Percentiles rank a stretch among this genome's conserved stretches.
phyloP scores from a whole-genome alignment of 352 stramenopile species.

The Phytophthora ramorum region DNA sequence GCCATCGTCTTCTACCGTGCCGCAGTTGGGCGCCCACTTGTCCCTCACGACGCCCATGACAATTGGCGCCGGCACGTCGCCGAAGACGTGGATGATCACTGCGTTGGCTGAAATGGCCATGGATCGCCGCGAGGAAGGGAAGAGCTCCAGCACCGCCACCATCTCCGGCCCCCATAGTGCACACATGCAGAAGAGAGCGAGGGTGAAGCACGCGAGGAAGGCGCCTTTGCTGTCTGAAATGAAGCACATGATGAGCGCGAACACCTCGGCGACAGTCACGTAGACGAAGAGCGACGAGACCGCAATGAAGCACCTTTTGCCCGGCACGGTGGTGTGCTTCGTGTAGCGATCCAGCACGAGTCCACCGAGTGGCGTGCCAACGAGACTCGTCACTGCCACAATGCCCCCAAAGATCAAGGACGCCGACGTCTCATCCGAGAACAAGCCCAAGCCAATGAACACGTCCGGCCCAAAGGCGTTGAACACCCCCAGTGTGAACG shows the following conservation, averaged over 20 bases:
- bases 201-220: conserved; percentile 63
- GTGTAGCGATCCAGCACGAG: conserved; percentile 58
- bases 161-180: conserved; percentile 62
- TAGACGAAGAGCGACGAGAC: conserved; percentile 56
- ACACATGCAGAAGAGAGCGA: conserved; percentile 68
- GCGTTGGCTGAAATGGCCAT: conserved; percentile 87
- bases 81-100: conserved; percentile 87
- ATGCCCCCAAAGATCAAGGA: conserved; percentile 80
- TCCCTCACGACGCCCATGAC: conserved; percentile 90
- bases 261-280: conserved; percentile 49
- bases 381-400: conserved; percentile 67
- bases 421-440: conserved; percentile 68
- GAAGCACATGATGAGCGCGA: conserved; percentile 53
- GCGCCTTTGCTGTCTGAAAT: conserved; percentile 41
- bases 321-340: conserved; percentile 41
- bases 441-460: conserved; percentile 81
- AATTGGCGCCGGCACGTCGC: conserved; percentile 91
- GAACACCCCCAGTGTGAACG: conserved; percentile 78
- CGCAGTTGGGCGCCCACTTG: conserved; percentile 78
- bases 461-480: conserved; percentile 81
- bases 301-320: conserved; percentile 46
- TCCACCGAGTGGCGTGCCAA: conserved; percentile 83
- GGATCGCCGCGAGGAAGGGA: conserved; percentile 70
- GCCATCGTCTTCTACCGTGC: conserved; percentile 53
- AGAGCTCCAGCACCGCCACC: conserved; percentile 78